Conservation (phyloP, 768 basidiomycete species). For the Boletus sp. region DNA sequence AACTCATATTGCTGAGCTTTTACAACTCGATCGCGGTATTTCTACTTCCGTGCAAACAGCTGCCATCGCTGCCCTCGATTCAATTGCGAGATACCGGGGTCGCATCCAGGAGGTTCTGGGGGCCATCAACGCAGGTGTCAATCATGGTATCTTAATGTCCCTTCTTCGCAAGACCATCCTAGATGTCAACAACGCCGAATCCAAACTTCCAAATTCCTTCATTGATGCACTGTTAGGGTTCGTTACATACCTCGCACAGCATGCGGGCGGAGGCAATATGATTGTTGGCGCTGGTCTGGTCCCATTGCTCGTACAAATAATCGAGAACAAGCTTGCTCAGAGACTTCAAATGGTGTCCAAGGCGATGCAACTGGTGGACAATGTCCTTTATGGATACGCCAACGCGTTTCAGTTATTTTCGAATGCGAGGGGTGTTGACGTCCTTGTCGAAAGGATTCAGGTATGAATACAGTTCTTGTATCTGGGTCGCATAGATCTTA, state of each 20-base stretch:
- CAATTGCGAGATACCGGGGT: constrained; percentile 77
- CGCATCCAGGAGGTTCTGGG: constrained; percentile 85
- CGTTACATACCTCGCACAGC: constrained; percentile 81
- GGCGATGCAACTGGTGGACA: constrained; percentile 89
- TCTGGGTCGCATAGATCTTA: constrained; percentile 5
- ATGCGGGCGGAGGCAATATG: constrained; percentile 86
- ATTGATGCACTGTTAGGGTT: constrained; percentile 84
- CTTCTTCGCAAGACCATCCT: constrained; percentile 77
- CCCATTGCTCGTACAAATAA: constrained; percentile 82
- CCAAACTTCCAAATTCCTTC: constrained; percentile 66
- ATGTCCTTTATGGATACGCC: constrained; percentile 83
- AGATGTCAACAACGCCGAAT: constrained; percentile 66
- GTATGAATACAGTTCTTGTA: constrained; percentile 40
- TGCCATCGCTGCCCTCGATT: constrained; percentile 87
- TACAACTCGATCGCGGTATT: constrained; percentile 75
- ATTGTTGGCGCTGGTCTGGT: constrained; percentile 92
- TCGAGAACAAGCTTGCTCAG: constrained; percentile 69
- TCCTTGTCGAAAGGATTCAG: constrained; percentile 83
- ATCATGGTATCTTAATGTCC: constrained; percentile 92
- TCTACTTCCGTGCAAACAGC: constrained; percentile 75
- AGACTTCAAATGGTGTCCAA: constrained; percentile 80
- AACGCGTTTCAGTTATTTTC: constrained; percentile 88
- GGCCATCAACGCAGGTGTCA: constrained; percentile 91
- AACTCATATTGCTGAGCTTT: constrained; percentile 80
- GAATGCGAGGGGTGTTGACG: constrained; percentile 77